Percentiles rank a stretch among this genome's conserved stretches.
phyloP scores from a whole-genome alignment of 805 yeast genomes.

The Suhomyces tanzawaensis region DNA sequence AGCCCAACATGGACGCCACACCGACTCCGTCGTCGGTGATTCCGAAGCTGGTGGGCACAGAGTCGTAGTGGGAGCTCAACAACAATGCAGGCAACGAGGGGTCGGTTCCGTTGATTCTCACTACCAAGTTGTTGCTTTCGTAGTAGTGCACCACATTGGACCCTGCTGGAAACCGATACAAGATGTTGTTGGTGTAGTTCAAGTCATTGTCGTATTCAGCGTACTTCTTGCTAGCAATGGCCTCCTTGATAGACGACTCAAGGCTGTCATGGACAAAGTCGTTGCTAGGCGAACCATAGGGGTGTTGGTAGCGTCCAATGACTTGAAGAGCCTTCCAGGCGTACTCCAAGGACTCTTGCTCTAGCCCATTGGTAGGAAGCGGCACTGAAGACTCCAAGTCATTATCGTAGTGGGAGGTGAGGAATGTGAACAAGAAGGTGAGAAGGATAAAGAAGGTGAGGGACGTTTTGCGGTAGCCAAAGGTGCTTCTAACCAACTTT shows the following conservation, averaged over 20 bases:
- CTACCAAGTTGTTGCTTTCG: constrained; percentile 80
- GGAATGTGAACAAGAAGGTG: constrained; percentile 43
- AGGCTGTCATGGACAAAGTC: constrained; percentile 74
- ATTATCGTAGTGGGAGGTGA: constrained; percentile 39
- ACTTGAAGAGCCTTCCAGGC: constrained; percentile 71
- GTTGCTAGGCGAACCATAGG: constrained; percentile 75
- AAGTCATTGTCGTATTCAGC: constrained; percentile 41
- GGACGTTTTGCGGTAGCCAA: constrained; percentile 74
- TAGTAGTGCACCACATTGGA: constrained; percentile 64
- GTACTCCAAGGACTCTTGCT: constrained; percentile 36
- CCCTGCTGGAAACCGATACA: constrained; percentile 45
- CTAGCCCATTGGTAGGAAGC: constrained; percentile 44
- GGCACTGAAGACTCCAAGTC: constrained; percentile 35
- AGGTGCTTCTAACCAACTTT: constrained; percentile 42
- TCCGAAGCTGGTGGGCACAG: constrained; percentile 84
- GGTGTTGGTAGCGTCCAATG: constrained; percentile 67
- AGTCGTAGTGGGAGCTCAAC: constrained; percentile 83
- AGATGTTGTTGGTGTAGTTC: constrained; percentile 44
- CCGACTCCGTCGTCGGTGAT: constrained; percentile 94
- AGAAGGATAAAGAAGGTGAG: constrained; percentile 54
- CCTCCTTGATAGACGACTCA: constrained; percentile 36
- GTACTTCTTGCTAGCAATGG: constrained; percentile 18
- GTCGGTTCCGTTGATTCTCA: constrained; percentile 65
- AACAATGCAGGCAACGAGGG: constrained; percentile 61
- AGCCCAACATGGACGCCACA: constrained; percentile 73